Percentiles rank a stretch among this genome's conserved stretches.
phyloP scores from a whole-genome alignment of 192 early-diverging fungal species.

The Podila epigama region DNA sequence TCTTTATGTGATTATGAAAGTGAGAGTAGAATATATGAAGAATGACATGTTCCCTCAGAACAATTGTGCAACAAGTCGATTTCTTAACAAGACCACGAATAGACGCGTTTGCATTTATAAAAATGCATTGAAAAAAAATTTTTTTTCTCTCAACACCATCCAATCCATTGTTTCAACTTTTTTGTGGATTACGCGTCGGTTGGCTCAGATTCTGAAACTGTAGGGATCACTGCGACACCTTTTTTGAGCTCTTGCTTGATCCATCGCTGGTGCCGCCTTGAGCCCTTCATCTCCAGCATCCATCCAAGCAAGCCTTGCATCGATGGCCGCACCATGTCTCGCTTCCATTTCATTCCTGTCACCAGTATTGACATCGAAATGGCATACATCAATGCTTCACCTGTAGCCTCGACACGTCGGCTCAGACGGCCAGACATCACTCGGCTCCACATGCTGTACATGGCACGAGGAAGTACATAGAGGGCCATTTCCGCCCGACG shows the following conservation, averaged over 20 bases:
- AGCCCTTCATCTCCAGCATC: slow-evolving; percentile 45
- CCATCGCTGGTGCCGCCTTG: not conserved
- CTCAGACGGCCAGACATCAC: slow-evolving; percentile 51
- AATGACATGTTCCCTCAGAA: too few species aligned
- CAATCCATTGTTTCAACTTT: not conserved
- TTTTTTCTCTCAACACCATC: not conserved
- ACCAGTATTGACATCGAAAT: slow-evolving; percentile 58
- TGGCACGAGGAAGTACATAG: slow-evolving; percentile 58
- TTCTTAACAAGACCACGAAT: not conserved
- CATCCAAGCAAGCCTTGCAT: slow-evolving; percentile 62
- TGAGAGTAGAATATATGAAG: too few species aligned
- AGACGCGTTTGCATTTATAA: not conserved
- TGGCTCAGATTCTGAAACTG: too few species aligned
- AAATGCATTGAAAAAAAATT: not conserved
- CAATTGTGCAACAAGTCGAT: not conserved
- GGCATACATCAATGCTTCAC: slow-evolving; percentile 60
- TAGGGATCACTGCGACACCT: not conserved
- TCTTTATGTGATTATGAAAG: too few species aligned
- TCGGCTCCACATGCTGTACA: slow-evolving; percentile 58
- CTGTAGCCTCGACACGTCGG: slow-evolving; percentile 29
- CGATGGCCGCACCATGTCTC: slow-evolving; percentile 58
- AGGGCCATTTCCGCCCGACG: slow-evolving; percentile 60
- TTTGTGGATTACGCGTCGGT: not conserved
- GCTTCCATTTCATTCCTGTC: slow-evolving; percentile 53
- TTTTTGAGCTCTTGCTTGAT: not conserved